phyloP scores from a whole-genome alignment of 768 basidiomycete genomes.

The Scleroderma bovista region DNA sequence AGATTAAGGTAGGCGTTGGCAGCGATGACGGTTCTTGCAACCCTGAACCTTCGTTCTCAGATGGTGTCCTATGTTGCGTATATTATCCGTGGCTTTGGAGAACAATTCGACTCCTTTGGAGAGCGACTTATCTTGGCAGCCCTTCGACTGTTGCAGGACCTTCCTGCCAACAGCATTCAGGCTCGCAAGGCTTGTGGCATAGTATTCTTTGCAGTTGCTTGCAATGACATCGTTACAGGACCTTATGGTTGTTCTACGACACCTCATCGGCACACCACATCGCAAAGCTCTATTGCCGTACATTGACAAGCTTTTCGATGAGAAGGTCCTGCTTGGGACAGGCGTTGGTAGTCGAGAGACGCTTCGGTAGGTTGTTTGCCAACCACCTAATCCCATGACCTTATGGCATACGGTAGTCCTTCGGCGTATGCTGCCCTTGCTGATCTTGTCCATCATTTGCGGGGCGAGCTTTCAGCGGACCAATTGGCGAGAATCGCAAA shows the following conservation, averaged over 20 bases:
- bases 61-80: constrained; percentile 91
- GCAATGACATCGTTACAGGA: constrained; percentile 46
- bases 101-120: constrained; percentile 66
- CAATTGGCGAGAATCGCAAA: constrained; percentile 78
- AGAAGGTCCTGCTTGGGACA: constrained; percentile 81
- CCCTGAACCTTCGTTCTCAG: constrained; percentile 33
- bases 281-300: constrained; percentile 74
- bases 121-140: constrained; percentile 77
- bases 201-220: neutral
- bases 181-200: constrained; percentile 62
- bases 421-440: constrained; percentile 84
- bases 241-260: constrained; percentile 86
- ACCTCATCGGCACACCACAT: constrained; percentile 76
- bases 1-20: constrained; percentile 67
- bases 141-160: constrained; percentile 88
- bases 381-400: neutral
- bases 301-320: constrained; percentile 87
- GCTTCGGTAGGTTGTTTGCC: constrained; percentile 48
- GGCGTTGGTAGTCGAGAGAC: constrained; percentile 83
- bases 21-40: neutral
- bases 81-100: constrained; percentile 66
- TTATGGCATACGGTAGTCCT: constrained; percentile 41
- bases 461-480: constrained; percentile 67
- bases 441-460: constrained; percentile 90
- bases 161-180: constrained; percentile 77